Percentiles rank a stretch among this genome's conserved stretches.
phyloP scores from a whole-genome alignment of 805 yeast species.

The Pichia phayaonensis region DNA sequence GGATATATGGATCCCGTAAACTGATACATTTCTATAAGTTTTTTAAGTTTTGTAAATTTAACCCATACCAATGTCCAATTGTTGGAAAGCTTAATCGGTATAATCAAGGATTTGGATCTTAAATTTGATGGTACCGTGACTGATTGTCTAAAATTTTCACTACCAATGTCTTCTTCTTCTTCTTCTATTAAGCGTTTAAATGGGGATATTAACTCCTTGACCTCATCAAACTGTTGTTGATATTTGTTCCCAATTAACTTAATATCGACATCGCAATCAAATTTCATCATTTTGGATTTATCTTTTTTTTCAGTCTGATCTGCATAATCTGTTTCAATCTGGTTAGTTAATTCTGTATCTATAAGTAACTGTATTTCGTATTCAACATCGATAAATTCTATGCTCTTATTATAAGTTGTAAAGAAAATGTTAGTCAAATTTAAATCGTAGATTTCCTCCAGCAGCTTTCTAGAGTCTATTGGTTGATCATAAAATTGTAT shows the following conservation, averaged over 20 bases:
- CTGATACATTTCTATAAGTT: conserved; percentile 18
- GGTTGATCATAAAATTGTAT: neutral
- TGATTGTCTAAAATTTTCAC: neutral
- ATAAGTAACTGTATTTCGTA: conserved; percentile 4
- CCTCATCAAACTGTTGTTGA: neutral
- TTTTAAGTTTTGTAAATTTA: conserved; percentile 13
- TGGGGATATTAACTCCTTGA: conserved; percentile 4
- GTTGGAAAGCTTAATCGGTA: conserved; percentile 17
- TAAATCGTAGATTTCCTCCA: conserved; percentile 3
- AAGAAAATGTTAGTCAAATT: neutral
- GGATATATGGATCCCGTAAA: conserved; percentile 16
- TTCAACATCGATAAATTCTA: neutral
- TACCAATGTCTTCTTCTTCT: neutral
- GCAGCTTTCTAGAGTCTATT: conserved; percentile 1
- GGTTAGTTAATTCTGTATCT: conserved; percentile 2
- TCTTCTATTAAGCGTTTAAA: neutral
- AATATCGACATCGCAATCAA: neutral
- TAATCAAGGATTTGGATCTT: conserved; percentile 15
- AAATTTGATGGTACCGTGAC: neutral
- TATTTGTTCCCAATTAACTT: neutral
- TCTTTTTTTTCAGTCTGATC: neutral
- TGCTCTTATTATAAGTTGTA: neutral
- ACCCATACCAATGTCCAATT: conserved; percentile 24
- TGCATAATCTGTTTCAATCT: neutral
- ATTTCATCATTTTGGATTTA: too few relatives aligned